These are phyloP conservation scores for Boletus huronensis DNA, from an alignment of 768 basidiomycete genomes.

Conservation along the genomic window DNA sequence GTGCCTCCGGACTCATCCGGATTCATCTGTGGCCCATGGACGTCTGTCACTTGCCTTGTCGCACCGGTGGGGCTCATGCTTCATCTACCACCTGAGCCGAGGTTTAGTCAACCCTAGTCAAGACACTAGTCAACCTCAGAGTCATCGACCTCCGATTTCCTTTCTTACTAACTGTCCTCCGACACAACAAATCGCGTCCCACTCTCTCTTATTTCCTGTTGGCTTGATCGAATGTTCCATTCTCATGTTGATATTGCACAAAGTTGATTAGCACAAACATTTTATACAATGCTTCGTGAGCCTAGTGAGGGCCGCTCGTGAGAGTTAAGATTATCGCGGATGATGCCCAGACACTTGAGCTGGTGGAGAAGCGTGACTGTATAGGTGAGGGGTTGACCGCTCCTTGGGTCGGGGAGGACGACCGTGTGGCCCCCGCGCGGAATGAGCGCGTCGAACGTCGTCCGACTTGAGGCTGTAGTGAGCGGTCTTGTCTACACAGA, in stretches of 20 bases:
- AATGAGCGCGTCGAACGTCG: background rate
- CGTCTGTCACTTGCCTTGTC: too few relatives aligned
- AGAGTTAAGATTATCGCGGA: background rate
- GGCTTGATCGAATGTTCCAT: conserved; percentile 10
- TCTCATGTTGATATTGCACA: conserved; percentile 13
- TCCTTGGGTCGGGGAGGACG: conserved; percentile 6
- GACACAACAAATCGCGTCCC: conserved; percentile 9
- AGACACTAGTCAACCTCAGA: too few relatives aligned
- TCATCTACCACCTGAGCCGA: too few relatives aligned
- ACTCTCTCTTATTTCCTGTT: conserved; percentile 9
- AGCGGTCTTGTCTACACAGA: conserved; percentile 9
- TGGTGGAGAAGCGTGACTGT: conserved; percentile 11
- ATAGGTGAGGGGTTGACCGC: conserved; percentile 6
- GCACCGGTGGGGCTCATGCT: too few relatives aligned
- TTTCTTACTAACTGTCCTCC: too few relatives aligned
- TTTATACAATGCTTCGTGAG: background rate
- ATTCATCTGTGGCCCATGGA: too few relatives aligned
- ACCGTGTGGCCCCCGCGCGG: background rate
- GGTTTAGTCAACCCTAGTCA: too few relatives aligned
- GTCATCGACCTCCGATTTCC: too few relatives aligned
- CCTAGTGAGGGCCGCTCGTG: background rate
- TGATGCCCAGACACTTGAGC: conserved; percentile 10
- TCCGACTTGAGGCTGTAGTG: conserved; percentile 9
- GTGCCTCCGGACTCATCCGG: too few relatives aligned
- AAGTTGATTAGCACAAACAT: conserved; percentile 1